Evolutionary conservation across 2,329 filamentous ascomycete species (phyloP), one percentile per base, ranked within the genome.

Genomic region (Domatiomyces globalis): DNA sequence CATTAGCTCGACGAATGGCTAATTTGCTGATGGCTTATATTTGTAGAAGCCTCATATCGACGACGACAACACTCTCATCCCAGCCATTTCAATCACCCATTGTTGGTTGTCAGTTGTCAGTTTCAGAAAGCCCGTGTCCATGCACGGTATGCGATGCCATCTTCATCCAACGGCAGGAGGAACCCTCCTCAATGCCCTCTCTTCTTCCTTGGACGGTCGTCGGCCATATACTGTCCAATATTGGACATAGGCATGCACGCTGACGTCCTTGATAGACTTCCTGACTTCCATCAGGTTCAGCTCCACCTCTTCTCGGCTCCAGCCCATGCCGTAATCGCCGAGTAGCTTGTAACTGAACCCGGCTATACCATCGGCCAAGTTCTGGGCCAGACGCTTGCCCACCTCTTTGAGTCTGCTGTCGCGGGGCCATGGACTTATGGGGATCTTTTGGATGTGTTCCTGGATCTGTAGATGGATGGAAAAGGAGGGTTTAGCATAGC

Each of bases 401-500:
- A 77, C 65, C 45, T 69, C 61, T 51, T 71, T 75, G 36, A 72
- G 60, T 12, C 68, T 66, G 8, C 67, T 65, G 51, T 77, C 73
- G 46, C 65, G 66, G 0, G 73, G 70, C 75, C 75, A 78, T 2
- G 68, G 63, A 48, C 75, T 76, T 27, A 72, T 66, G 0, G 75
- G 74, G 5, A 81, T 67, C 62, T 77, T 79, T 56, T 69, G 70
- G 12, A 74, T 61, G 33, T 70, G 68, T 56, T 77, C 72, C 46
- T 75, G 66, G 9, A 82, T 71, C 33, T 39, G 12, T 15, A 39
- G 33, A 39, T 39, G 33, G 33, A 39, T 39, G 33, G 33, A 39
- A 39, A 15, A 39, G 2, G 12, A 15, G 10, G 15, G 3, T 15
- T 39, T 15, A 39, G 33, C 10, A 15, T 39, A 15, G 33, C 15